Evolutionary conservation across 495 filamentous ascomycete genomes (phyloP).

Genomic region (Glutinoglossum americanum): DNA sequence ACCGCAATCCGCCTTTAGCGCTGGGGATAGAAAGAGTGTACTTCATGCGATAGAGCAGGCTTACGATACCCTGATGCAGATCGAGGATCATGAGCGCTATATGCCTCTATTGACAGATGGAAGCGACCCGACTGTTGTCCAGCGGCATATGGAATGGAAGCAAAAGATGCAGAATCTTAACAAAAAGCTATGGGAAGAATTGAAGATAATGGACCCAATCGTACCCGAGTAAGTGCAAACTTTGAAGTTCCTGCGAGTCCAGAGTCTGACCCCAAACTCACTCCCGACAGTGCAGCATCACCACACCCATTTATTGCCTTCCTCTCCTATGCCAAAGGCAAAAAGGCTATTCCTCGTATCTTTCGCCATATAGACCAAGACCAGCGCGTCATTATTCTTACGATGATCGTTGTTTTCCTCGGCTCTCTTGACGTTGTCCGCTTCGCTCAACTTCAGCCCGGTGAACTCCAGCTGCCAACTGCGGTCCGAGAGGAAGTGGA

Average conservation of each 20-base stretch:
- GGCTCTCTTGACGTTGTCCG: conserved; percentile 81
- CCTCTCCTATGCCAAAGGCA: conserved; percentile 84
- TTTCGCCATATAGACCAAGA: conserved; percentile 84
- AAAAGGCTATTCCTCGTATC: conserved; percentile 81
- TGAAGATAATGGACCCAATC: conserved; percentile 84
- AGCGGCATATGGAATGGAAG: conserved; percentile 51
- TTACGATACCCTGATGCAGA: conserved; percentile 67
- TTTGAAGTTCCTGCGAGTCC: background rate
- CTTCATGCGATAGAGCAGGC: conserved; percentile 70
- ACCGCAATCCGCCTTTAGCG: conserved; percentile 14
- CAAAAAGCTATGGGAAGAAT: conserved; percentile 53
- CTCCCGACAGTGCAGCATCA: conserved; percentile 22
- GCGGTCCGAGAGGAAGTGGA: conserved; percentile 77
- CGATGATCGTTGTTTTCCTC: conserved; percentile 87
- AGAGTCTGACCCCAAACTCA: background rate
- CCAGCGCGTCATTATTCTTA: conserved; percentile 82
- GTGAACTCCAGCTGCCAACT: conserved; percentile 44
- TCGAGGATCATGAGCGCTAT: conserved; percentile 89
- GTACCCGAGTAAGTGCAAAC: conserved; percentile 28
- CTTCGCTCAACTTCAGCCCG: conserved; percentile 43
- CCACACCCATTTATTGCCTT: conserved; percentile 94
- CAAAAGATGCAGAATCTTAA: conserved; percentile 50
- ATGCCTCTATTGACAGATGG: conserved; percentile 46
- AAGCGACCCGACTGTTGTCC: conserved; percentile 35
- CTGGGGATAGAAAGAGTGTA: conserved; percentile 57